Evolutionary conservation across 2,329 filamentous ascomycete species (phyloP), one percentile per base, ranked within the genome.

Genomic region (Penicillium decumbens): DNA sequence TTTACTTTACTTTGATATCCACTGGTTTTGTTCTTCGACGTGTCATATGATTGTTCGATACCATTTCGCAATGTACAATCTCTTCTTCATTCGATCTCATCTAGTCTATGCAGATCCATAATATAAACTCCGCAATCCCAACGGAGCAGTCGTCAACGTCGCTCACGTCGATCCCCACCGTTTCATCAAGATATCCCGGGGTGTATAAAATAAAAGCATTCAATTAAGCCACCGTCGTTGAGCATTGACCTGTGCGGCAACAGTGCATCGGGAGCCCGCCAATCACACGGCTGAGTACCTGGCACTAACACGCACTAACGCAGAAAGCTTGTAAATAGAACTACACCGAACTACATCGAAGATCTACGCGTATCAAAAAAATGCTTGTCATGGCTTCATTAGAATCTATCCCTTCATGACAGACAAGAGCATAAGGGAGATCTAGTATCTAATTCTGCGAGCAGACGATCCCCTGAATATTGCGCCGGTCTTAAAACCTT

Each of bases 381-480:
- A 30, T 32, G 35, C 40, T 44, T 50, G 45, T 56, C 55, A 58
- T 56, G 49, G 56, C 54, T 54, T 60, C 55, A 55, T 57, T 55
- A 56, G 49, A 45, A 55, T 54, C 24, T 51, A 49, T 47, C 49
- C 41, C 47, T 53, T 47, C 53, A 49, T 55, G 43, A 45, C 25
- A 48, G 45, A 51, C 45, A 47, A 40, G 46, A 53, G 47, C 47
- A 45, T 41, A 43, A 43, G 42, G 51, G 45, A 32, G 18, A 45
- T 51, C 42, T 49, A 35, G 9, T 37, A 28, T 47, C 45, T 42
- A 42, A 38, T 28, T 28, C 45, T 38, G 39, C 20, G 13, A 9
- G 8, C 27, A 28, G 9, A 9, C 27, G 13, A 20, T 18, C 7
- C 38, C 45, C 43, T 41, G 32, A 50, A 49, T 48, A 51, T 27